Base-by-base conservation (phyloP, 495 filamentous ascomycete genomes). In the Trichocladium uniseriatum region DNA sequence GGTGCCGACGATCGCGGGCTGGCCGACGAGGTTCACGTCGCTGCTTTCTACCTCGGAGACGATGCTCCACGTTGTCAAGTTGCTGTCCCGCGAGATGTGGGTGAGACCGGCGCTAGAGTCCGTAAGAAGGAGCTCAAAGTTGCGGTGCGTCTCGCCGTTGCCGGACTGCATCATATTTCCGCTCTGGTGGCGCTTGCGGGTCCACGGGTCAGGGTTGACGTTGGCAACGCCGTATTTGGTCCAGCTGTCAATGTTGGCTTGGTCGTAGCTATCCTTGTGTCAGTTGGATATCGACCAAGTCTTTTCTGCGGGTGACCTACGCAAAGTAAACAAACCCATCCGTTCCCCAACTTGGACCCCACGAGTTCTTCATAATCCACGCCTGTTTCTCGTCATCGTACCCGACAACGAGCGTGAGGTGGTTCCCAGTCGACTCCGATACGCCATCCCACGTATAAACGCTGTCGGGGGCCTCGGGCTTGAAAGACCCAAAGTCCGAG, bases 341-440 rank as follows among this genome's bases (percentile, higher is more conserved):
- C 2, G 47, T 13, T 3, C 53, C 53, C 53, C 53, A 56, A 1
- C 38, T 29, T 20, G 34, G 8, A 0, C 57, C 57, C 57, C 57
- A 59, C 4, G 57, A 59, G 31, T 59, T 59, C 47, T 59, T 59
- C 28, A 59, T 34, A 7, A 59, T 48, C 53, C 57, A 59, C 22
- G 49, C 53, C 49, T 49, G 34, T 39, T 27, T 53, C 10, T 27
- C 38, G 14, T 56, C 56, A 28, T 56, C 50, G 29, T 56, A 59
- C 1, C 57, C 57, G 0, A 56, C 53, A 7, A 59, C 36, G 13
- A 59, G 24, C 11, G 53, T 47, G 1, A 56, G 45, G n/a, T 59
- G 57, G 21, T 56, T 53, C 0, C 57, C 57, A 1, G 49, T 41
- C 11, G 29, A 15, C 21, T 18, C 31, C 0, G 53, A 6, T 3